Evolutionary conservation across 2,329 filamentous ascomycete genomes (phyloP).

Genomic region (Microdochium bolleyi): DNA sequence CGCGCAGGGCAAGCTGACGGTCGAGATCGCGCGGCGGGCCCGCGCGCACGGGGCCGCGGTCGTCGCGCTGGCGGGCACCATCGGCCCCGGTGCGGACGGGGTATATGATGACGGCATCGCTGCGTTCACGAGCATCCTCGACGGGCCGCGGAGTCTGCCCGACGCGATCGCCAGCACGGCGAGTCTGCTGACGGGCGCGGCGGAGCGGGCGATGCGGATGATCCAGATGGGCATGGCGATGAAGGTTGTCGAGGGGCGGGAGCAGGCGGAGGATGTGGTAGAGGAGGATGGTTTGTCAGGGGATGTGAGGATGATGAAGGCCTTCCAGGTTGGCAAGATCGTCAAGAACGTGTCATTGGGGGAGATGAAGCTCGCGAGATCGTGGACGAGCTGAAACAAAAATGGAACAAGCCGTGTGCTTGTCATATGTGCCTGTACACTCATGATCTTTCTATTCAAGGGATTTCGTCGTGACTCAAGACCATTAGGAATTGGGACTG

Average conservation of each 20-base stretch:
- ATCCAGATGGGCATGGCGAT: constrained; percentile 1
- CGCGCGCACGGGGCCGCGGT: constrained; percentile 36
- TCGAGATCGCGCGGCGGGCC: constrained; percentile 39
- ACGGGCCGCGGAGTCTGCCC: constrained; percentile 16
- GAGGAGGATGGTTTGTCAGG: not conserved
- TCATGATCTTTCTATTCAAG: no score
- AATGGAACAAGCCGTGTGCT: no score
- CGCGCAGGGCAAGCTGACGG: constrained; percentile 43
- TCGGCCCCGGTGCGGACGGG: constrained; percentile 18
- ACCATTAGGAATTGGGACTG: no score
- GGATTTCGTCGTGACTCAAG: no score
- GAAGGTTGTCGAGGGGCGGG: not conserved
- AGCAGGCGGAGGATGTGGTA: not conserved
- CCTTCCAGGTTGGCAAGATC: not conserved
- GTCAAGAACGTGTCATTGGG: not conserved
- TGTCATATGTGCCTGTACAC: no score
- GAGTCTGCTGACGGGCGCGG: constrained; percentile 14
- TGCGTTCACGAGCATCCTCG: constrained; percentile 19
- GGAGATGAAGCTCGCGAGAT: not conserved
- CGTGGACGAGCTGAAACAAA: not conserved
- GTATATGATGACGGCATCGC: constrained; percentile 26
- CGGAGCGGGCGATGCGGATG: constrained; percentile 21
- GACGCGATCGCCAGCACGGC: constrained; percentile 17
- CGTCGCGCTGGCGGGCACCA: constrained; percentile 27
- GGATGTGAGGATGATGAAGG: not conserved